Base-by-base conservation (phyloP, 73 alveolate species). In the Blepharisma japonicum region DNA sequence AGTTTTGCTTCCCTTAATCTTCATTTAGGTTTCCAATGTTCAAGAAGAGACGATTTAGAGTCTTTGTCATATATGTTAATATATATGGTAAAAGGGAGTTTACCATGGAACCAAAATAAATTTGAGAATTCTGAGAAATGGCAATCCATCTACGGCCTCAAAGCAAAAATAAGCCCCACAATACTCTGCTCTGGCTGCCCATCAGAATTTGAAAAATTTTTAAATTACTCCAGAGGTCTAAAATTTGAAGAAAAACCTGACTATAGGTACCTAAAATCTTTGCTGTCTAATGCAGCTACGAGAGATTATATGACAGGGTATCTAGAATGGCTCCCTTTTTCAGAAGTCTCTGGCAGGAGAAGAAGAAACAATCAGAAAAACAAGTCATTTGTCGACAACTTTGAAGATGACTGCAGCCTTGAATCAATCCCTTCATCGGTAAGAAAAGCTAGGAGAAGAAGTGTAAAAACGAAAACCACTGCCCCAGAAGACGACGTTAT, bases 201-300 rank as follows among this genome's bases (percentile, higher is more conserved):
- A 51, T 83, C 78, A 42, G 95, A 92, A 48, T 94, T 94, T 92
- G 68, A 82, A 23, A 86, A 83, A 54, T 94, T 82, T 81, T 88
- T 94, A 74, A 86, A 90, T 71, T 90, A 87, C 84, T 83, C 88
- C 38, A 79, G 97, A 76, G 85, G 91, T 0, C 85, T 94, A 2
- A 87, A 84, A 76, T 94, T 90, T 85, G 95, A 90, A 68, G 94
- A 92, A 77, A 93, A 86, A 23, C 98, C 98, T 47, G 96, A 94
- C 77, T 94, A 94, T 70, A 77, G 79, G 46, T 88, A 86, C 67
- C 76, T 93, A 49, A 91, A 83, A 72, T 42, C 82, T 54, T 71
- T 85, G 18, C 80, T 92, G 0, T 14, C 27, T 53, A 53, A 53
- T 14, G n/a, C 23, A 11, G 23, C 67, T 53, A 53, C 67, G 3